A percentile compares a stretch with the other conserved stretches of the same genome.
Evolutionary conservation across 2,329 filamentous ascomycete species (phyloP).

Genomic region (Elsinoe perseae): DNA sequence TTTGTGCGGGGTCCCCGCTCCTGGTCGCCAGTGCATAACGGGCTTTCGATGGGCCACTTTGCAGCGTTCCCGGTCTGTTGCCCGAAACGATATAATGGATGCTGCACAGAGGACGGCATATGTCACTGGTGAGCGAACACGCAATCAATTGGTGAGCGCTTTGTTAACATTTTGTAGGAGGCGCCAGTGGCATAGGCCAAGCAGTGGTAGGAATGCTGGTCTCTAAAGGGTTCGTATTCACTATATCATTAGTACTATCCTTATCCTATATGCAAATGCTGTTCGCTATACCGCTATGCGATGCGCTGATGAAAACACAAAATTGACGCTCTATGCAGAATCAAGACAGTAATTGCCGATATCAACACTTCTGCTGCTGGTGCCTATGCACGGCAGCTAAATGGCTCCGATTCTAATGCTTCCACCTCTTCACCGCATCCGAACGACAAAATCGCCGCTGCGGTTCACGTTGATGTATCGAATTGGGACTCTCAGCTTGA

Average conservation of each 20-base stretch:
- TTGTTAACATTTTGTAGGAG: conserved; percentile 18
- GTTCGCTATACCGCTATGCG: background rate
- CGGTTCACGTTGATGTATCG: conserved; percentile 28
- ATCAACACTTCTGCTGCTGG: conserved; percentile 26
- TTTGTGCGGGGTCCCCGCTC: background rate
- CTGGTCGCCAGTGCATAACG: background rate
- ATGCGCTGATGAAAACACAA: background rate
- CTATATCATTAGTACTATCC: conserved; percentile 9
- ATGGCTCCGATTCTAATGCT: conserved; percentile 3
- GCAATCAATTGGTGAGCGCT: background rate
- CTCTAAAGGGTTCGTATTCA: conserved; percentile 20
- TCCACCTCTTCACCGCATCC: background rate
- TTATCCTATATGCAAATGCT: background rate
- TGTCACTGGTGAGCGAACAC: conserved; percentile 17
- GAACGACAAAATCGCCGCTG: conserved; percentile 18
- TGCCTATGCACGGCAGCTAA: conserved; percentile 23
- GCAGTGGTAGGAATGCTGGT: conserved; percentile 29
- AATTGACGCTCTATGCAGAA: background rate
- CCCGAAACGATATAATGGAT: background rate
- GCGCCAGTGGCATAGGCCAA: conserved; percentile 30
- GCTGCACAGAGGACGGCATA: conserved; percentile 19
- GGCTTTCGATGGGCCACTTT: too few relatives aligned
- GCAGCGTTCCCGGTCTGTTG: too few relatives aligned
- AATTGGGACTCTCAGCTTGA: conserved; percentile 33
- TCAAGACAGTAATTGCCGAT: conserved; percentile 40